A percentile compares a stretch with the other conserved stretches of the same genome.
These are phyloP conservation scores for Volutella citrinella DNA, from an alignment of 2,329 filamentous ascomycete genomes.

Conservation along the genomic window DNA sequence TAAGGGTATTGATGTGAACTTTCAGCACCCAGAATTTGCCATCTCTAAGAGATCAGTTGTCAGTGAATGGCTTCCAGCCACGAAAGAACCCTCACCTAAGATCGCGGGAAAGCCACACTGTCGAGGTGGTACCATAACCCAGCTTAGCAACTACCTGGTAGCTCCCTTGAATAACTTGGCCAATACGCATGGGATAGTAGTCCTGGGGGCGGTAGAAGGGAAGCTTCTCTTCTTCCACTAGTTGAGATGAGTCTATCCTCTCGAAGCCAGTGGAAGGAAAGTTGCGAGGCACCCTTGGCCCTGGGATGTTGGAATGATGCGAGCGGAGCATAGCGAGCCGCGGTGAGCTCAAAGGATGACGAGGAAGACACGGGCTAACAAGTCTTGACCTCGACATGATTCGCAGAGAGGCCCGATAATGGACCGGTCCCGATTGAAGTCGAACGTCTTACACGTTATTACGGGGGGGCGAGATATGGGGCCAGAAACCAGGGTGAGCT, in stretches of 20 bases:
- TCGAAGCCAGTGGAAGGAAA: conserved; percentile 5
- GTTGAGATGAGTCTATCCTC: conserved; percentile 1
- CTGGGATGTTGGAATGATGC: neutral
- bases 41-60: conserved; percentile 10
- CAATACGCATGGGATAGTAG: conserved; percentile 36
- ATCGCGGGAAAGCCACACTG: conserved; percentile 41
- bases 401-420: conserved; percentile 2
- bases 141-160: conserved; percentile 41
- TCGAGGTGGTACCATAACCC: conserved; percentile 39
- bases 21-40: conserved; percentile 30
- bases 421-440: conserved; percentile 2
- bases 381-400: conserved; percentile 2
- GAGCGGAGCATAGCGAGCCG: conserved; percentile 3
- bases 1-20: conserved; percentile 28
- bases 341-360: conserved; percentile 1
- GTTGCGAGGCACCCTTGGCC: neutral
- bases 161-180: conserved; percentile 27
- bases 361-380: conserved; percentile 2
- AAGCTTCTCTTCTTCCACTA: conserved; percentile 27
- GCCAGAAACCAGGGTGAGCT: too few relatives aligned
- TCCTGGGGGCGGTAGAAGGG: conserved; percentile 23
- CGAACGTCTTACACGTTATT: too few relatives aligned
- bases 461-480: too few relatives aligned
- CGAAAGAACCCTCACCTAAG: conserved; percentile 16
- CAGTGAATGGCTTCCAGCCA: neutral